A percentile compares a stretch with the other conserved stretches of the same genome.
These are phyloP conservation scores for Clarkia xantiana DNA, from an alignment of 345 rosid genomes.

Conservation along the genomic window DNA sequence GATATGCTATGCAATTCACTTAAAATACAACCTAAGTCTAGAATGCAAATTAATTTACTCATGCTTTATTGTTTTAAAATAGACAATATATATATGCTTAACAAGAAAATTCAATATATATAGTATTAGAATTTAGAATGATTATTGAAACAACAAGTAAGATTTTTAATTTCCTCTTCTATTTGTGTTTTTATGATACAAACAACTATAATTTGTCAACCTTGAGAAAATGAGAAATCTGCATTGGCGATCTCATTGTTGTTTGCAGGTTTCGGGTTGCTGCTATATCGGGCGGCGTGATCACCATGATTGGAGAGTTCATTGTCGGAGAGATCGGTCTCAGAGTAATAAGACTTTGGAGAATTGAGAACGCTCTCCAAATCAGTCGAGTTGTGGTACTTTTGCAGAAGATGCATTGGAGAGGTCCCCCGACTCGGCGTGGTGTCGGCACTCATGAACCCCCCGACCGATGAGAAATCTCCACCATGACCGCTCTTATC, in stretches of 20 bases:
- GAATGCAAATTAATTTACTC: too few species aligned
- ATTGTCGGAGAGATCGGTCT: constrained; percentile 20
- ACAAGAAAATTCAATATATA: too few species aligned
- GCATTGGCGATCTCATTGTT: neutral
- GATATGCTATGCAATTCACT: too few species aligned
- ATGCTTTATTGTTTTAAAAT: too few species aligned
- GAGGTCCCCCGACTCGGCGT: constrained; percentile 22
- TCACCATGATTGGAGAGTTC: constrained; percentile 5
- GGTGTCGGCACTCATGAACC: constrained; percentile 18
- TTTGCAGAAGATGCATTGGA: constrained; percentile 24
- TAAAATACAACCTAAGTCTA: too few species aligned
- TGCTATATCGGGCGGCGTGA: neutral
- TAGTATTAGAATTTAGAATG: too few species aligned
- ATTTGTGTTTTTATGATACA: neutral
- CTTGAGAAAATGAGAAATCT: constrained; percentile 12
- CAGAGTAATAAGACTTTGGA: constrained; percentile 15
- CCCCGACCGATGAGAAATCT: constrained; percentile 2
- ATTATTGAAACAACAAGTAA: too few species aligned
- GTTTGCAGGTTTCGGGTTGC: neutral
- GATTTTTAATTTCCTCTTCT: too few species aligned
- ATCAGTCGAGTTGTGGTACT: constrained; percentile 17
- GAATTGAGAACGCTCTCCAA: constrained; percentile 15
- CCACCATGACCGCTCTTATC: constrained; percentile 2
- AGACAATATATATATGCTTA: too few species aligned
- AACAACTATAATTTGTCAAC: neutral